Evolutionary conservation across 805 yeast genomes (phyloP).

Genomic region (Nakazawaea peltata): DNA sequence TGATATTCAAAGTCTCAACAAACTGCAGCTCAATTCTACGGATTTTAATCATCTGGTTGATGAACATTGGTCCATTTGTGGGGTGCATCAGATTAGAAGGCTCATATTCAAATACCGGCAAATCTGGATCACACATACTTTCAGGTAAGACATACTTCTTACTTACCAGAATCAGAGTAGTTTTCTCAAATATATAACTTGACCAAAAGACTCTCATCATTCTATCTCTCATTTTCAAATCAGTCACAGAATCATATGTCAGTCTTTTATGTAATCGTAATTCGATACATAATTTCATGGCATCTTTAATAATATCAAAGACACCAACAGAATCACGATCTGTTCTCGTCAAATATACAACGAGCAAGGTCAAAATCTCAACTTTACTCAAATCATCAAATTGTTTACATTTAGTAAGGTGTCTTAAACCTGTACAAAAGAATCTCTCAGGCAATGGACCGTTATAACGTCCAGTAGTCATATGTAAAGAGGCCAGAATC

Average conservation of each 20-base stretch:
- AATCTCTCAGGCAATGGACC: constrained; percentile 49
- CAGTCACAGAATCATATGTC: constrained; percentile 22
- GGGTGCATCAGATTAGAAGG: constrained; percentile 29
- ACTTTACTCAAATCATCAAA: constrained; percentile 36
- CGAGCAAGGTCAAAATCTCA: constrained; percentile 43
- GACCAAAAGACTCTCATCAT: constrained; percentile 58
- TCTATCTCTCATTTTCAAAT: constrained; percentile 22
- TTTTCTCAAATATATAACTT: constrained; percentile 51
- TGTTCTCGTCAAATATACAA: constrained; percentile 49
- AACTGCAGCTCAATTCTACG: constrained; percentile 54
- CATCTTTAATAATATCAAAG: constrained; percentile 45
- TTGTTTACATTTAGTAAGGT: constrained; percentile 36
- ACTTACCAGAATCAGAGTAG: constrained; percentile 55
- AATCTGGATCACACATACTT: constrained; percentile 33
- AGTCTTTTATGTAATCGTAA: constrained; percentile 27
- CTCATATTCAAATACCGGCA: constrained; percentile 43
- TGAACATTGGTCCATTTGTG: constrained; percentile 29
- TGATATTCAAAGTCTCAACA: constrained; percentile 41
- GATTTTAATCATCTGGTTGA: constrained; percentile 48
- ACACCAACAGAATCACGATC: constrained; percentile 51
- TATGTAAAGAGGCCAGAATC: constrained; percentile 42
- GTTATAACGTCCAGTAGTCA: constrained; percentile 46
- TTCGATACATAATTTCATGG: constrained; percentile 36
- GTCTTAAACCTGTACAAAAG: constrained; percentile 53
- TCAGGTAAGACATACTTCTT: constrained; percentile 49